These are phyloP conservation scores for Boletus subcaerulescens DNA, from an alignment of 768 basidiomycete species.

Conservation along the genomic window DNA sequence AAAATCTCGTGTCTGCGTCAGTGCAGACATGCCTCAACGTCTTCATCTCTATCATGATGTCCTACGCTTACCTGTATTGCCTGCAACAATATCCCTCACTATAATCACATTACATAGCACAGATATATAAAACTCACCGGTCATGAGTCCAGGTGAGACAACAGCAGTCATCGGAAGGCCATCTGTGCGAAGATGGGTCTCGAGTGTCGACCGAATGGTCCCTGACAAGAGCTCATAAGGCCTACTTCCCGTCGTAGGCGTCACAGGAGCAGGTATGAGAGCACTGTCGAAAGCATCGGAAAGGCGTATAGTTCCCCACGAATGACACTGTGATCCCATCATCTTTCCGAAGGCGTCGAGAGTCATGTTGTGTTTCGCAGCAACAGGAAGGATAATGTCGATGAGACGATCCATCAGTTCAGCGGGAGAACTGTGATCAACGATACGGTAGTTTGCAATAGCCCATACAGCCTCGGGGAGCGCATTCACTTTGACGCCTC, in stretches of 20 bases:
- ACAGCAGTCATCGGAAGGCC: constrained; percentile 10
- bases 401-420: constrained; percentile 14
- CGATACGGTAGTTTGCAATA: constrained; percentile 35
- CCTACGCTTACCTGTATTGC: constrained; percentile 22
- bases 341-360: constrained; percentile 39
- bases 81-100: constrained; percentile 10
- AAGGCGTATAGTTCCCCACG: constrained; percentile 37
- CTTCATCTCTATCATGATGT: constrained; percentile 20
- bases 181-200: constrained; percentile 29
- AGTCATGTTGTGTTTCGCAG: constrained; percentile 40
- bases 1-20: constrained; percentile 40
- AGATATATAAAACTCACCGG: constrained; percentile 7
- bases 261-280: constrained; percentile 42
- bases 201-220: constrained; percentile 39
- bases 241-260: constrained; percentile 36
- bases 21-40: constrained; percentile 12
- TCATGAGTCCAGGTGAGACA: constrained; percentile 37
- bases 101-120: background rate
- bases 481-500: constrained; percentile 45
- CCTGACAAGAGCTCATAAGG: constrained; percentile 42
- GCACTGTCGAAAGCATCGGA: constrained; percentile 34
- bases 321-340: constrained; percentile 21
- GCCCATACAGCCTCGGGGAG: constrained; percentile 42
- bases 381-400: constrained; percentile 1
- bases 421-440: constrained; percentile 27